Evolutionary conservation across 768 basidiomycete genomes (phyloP).

Genomic region (Hirschioporus abietinus): DNA sequence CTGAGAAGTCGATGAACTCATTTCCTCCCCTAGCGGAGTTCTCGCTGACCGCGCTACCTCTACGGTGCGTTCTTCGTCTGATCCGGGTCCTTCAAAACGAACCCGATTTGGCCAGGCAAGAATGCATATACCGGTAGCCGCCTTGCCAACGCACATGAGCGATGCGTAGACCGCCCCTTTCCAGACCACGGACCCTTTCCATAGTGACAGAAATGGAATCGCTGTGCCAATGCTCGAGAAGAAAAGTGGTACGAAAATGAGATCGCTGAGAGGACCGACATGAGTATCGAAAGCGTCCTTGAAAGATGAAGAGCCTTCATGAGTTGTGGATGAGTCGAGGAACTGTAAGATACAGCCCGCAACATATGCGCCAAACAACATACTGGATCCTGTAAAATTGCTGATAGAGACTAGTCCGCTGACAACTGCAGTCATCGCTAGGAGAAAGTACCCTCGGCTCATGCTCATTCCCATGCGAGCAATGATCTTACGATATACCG

Average conservation of each 20-base stretch:
- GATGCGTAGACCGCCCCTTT: slow-evolving; percentile 51
- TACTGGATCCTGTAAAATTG: slow-evolving; percentile 51
- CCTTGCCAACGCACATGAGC: slow-evolving; percentile 53
- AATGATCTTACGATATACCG: slow-evolving; percentile 13
- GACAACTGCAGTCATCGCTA: slow-evolving; percentile 32
- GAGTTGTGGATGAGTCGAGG: slow-evolving; percentile 9
- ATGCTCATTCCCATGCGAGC: not conserved
- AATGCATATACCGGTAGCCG: slow-evolving; percentile 41
- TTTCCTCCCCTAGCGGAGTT: not conserved
- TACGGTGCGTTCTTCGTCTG: not conserved
- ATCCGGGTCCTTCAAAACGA: slow-evolving; percentile 4
- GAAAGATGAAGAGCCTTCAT: slow-evolving; percentile 20
- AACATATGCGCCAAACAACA: slow-evolving; percentile 59
- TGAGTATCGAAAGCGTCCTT: slow-evolving; percentile 29
- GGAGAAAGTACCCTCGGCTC: slow-evolving; percentile 16
- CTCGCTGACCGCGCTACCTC: not conserved
- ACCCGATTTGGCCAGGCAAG: slow-evolving; percentile 27
- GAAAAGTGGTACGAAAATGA: slow-evolving; percentile 55
- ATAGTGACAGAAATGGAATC: slow-evolving; percentile 44
- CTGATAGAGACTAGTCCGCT: slow-evolving; percentile 43
- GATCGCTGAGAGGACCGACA: slow-evolving; percentile 32
- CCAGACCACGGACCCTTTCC: slow-evolving; percentile 40
- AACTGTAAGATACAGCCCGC: slow-evolving; percentile 46
- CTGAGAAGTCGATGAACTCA: not conserved
- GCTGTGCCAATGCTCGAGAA: slow-evolving; percentile 61